Conservation (phyloP, 192 early-diverging fungal genomes). For the Umbelopsis sp. region DNA sequence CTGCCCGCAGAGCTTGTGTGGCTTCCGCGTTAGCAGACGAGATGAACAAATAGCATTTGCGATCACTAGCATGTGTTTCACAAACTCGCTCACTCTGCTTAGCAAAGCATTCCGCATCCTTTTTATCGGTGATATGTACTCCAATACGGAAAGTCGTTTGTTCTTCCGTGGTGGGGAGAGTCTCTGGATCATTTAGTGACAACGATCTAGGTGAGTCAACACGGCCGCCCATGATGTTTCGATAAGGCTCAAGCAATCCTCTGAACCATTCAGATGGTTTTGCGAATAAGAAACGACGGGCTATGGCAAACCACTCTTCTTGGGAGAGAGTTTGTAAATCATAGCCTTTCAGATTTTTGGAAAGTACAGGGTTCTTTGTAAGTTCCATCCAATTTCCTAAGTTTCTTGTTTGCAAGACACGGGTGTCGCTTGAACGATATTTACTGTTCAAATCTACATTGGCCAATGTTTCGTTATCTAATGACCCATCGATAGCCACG, state of each 20-base stretch:
- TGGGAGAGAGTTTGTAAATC: background rate
- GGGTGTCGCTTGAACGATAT: background rate
- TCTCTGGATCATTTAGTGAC: conserved; percentile 25
- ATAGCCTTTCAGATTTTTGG: background rate
- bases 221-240: conserved; percentile 25
- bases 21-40: background rate
- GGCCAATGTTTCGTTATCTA: background rate
- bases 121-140: conserved; percentile 5
- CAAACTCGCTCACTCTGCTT: background rate
- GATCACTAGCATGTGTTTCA: background rate
- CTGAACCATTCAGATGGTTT: conserved; percentile 32
- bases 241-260: conserved; percentile 22
- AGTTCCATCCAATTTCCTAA: background rate
- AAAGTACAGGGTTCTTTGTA: background rate
- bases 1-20: background rate
- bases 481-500: background rate
- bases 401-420: background rate
- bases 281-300: conserved; percentile 27
- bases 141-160: background rate
- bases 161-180: background rate
- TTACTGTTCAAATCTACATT: background rate
- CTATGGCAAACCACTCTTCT: conserved; percentile 37
- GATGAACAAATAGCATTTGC: conserved; percentile 11
- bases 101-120: background rate
- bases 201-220: conserved; percentile 9